Evolutionary conservation across 2,329 filamentous ascomycete species (phyloP).

Genomic region (Paecilomyces niveus): DNA sequence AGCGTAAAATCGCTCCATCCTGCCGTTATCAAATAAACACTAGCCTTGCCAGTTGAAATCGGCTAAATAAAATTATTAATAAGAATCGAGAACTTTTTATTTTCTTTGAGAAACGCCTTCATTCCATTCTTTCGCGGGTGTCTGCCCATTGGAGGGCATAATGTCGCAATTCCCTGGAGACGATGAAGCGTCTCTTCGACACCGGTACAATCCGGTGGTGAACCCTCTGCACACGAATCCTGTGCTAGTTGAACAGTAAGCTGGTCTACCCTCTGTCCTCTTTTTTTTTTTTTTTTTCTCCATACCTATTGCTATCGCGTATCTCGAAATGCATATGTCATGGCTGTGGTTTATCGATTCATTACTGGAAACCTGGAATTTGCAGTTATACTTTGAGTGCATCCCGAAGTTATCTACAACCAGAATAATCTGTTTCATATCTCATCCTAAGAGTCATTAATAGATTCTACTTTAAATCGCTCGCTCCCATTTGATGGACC

Average conservation of each 20-base stretch:
- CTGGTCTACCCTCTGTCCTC: background rate
- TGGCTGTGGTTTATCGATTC: too few relatives aligned
- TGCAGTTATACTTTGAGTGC: too few relatives aligned
- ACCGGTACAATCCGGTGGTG: conserved; percentile 45
- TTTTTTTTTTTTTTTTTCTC: background rate
- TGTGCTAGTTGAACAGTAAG: conserved; percentile 44
- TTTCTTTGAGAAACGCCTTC: background rate
- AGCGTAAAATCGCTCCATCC: too few relatives aligned
- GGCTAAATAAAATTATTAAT: too few relatives aligned
- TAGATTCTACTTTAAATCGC: background rate
- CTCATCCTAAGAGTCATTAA: background rate
- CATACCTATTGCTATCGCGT: background rate
- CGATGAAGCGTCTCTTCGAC: conserved; percentile 11
- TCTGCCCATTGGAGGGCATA: conserved; percentile 1
- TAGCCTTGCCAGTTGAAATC: too few relatives aligned
- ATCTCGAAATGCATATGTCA: background rate
- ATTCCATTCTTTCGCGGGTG: background rate
- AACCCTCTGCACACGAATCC: conserved; percentile 44
- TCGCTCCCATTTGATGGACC: background rate
- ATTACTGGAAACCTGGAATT: background rate
- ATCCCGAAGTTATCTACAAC: too few relatives aligned
- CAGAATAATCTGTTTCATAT: background rate
- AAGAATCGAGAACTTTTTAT: too few relatives aligned
- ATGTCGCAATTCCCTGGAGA: conserved; percentile 14
- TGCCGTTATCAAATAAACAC: too few relatives aligned